Evolutionary conservation across 1,284 basidiomycete species (phyloP).

Genomic region (Peniophora sp.): DNA sequence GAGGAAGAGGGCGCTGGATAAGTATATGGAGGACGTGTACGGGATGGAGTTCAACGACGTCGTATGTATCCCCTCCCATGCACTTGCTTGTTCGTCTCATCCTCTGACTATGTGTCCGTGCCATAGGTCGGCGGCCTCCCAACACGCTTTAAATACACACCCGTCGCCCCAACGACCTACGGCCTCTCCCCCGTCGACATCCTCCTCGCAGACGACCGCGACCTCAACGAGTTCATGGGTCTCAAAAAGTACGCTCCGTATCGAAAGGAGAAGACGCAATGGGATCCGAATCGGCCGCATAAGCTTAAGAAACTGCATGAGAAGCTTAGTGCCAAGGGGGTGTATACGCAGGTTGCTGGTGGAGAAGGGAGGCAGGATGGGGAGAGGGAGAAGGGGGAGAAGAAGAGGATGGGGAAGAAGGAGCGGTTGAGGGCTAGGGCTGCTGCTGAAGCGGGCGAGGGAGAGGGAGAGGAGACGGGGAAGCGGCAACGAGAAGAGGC

Average conservation of each 20-base stretch:
- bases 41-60: constrained; percentile 93
- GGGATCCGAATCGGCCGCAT: constrained; percentile 59
- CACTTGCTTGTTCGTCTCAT: neutral
- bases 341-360: constrained; percentile 1
- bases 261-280: constrained; percentile 47
- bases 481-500: constrained; percentile 2
- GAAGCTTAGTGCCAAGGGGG: constrained; percentile 29
- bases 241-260: constrained; percentile 92
- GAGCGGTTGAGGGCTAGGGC: constrained; percentile 52
- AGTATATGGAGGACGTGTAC: constrained; percentile 89
- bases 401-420: constrained; percentile 72
- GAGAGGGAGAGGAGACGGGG: constrained; percentile 14
- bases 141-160: constrained; percentile 90
- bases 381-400: constrained; percentile 59
- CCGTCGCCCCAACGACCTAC: constrained; percentile 61
- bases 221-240: constrained; percentile 86
- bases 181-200: constrained; percentile 84
- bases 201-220: constrained; percentile 85
- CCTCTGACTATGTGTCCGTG: neutral
- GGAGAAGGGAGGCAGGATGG: constrained; percentile 39
- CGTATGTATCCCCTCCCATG: constrained; percentile 38
- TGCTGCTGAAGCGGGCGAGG: constrained; percentile 17
- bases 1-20: constrained; percentile 71
- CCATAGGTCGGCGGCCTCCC: constrained; percentile 78
- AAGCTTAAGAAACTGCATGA: constrained; percentile 71